Conservation (phyloP, 352 stramenopile species). For the Globisporangium acanthophoron region DNA sequence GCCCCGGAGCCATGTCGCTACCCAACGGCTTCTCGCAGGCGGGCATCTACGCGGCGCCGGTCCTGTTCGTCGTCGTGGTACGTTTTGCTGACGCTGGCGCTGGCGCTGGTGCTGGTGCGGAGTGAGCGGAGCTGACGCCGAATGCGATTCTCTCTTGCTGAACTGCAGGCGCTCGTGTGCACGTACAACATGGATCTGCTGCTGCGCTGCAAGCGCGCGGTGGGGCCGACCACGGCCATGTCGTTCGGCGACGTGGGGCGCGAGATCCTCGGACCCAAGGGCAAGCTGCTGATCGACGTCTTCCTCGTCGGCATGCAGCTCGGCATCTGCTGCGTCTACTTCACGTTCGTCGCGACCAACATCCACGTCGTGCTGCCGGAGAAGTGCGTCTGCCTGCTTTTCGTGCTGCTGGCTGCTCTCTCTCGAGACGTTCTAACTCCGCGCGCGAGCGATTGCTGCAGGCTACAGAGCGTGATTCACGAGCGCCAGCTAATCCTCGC, state of each 20-base stretch:
- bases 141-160: background rate
- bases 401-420: background rate
- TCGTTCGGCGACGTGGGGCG: conserved; percentile 70
- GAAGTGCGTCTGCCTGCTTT: conserved; percentile 20
- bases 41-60: conserved; percentile 48
- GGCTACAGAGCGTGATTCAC: conserved; percentile 50
- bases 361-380: conserved; percentile 67
- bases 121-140: background rate
- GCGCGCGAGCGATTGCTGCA: conserved; percentile 8
- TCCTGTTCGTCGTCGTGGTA: conserved; percentile 62
- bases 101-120: background rate
- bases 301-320: conserved; percentile 77
- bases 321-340: conserved; percentile 82
- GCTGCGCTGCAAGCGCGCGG: conserved; percentile 54
- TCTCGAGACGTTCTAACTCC: background rate
- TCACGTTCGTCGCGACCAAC: conserved; percentile 81
- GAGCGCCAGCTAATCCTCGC: conserved; percentile 73
- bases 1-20: conserved; percentile 71
- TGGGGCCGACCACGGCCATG: conserved; percentile 47
- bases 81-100: background rate
- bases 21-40: conserved; percentile 74
- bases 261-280: conserved; percentile 49
- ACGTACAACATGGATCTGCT: conserved; percentile 85
- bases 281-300: conserved; percentile 70
- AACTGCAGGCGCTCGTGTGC: conserved; percentile 46